A percentile compares a stretch with the other conserved stretches of the same genome.
These are phyloP conservation scores for Candida ortonii DNA, from an alignment of 805 yeast species.

Conservation along the genomic window DNA sequence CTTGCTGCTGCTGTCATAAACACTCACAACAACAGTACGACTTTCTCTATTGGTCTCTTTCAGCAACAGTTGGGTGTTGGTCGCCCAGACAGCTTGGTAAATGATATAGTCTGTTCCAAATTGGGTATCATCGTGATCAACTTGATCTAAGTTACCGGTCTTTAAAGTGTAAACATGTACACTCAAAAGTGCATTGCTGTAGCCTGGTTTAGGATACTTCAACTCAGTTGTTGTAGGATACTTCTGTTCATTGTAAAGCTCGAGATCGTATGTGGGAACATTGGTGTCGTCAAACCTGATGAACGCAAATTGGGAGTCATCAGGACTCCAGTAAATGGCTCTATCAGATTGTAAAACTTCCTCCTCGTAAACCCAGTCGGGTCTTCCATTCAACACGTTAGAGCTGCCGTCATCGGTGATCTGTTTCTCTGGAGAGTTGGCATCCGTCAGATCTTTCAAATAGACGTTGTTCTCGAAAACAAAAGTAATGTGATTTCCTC, in stretches of 20 bases:
- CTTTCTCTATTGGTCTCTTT: conserved; percentile 66
- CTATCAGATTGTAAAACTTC: conserved; percentile 60
- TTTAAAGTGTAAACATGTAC: conserved; percentile 42
- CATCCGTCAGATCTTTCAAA: conserved; percentile 40
- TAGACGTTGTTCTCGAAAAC: conserved; percentile 56
- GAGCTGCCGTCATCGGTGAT: conserved; percentile 52
- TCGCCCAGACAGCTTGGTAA: conserved; percentile 63
- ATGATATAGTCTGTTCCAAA: conserved; percentile 49
- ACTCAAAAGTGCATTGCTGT: conserved; percentile 52
- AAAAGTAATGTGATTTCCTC: conserved; percentile 52
- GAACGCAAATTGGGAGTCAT: conserved; percentile 53
- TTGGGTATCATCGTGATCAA: conserved; percentile 30
- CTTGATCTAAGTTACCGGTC: conserved; percentile 20
- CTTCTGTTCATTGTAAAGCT: conserved; percentile 42
- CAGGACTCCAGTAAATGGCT: conserved; percentile 74
- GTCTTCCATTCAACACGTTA: conserved; percentile 59
- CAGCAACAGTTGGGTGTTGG: conserved; percentile 45
- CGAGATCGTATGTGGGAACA: conserved; percentile 52
- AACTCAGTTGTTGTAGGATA: conserved; percentile 48
- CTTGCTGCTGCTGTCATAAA: conserved; percentile 34
- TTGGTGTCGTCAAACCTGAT: conserved; percentile 57
- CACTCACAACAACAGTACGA: conserved; percentile 48
- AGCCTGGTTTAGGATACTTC: conserved; percentile 76
- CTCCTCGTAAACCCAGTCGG: conserved; percentile 86
- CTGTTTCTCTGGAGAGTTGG: conserved; percentile 27